These are phyloP conservation scores for Suhomyces coccinellae DNA, from an alignment of 1,139 yeast species.

Conservation along the genomic window DNA sequence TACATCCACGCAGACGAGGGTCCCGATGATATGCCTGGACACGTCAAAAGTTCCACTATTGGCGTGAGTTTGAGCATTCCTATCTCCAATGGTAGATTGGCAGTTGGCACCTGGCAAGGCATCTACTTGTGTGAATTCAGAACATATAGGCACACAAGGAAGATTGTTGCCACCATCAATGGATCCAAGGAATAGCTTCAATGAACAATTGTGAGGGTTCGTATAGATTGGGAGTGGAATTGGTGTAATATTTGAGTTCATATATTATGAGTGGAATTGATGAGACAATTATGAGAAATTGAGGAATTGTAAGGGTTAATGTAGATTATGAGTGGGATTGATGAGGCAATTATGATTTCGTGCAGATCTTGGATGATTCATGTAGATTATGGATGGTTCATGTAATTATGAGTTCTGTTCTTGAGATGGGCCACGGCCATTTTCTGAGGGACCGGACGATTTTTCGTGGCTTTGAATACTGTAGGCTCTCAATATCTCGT, in stretches of 20 bases:
- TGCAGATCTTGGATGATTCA: background rate
- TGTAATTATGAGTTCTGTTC: no score
- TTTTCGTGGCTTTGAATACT: conserved; percentile 38
- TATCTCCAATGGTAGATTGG: conserved; percentile 63
- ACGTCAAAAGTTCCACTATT: conserved; percentile 62
- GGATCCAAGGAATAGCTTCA: conserved; percentile 47
- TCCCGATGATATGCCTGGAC: conserved; percentile 84
- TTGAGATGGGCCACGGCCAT: no score
- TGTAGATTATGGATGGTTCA: background rate
- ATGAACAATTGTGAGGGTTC: no score
- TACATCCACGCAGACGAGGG: conserved; percentile 75
- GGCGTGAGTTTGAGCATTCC: conserved; percentile 72
- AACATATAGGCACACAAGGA: conserved; percentile 59
- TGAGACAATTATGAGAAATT: no score
- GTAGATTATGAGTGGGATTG: no score
- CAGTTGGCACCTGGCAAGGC: conserved; percentile 86
- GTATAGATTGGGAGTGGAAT: no score
- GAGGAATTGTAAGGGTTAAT: no score
- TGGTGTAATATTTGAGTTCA: no score
- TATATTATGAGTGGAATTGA: no score
- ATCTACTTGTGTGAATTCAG: conserved; percentile 75
- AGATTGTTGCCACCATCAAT: conserved; percentile 70
- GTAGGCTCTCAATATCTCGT: conserved; percentile 31
- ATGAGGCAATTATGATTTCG: no score
- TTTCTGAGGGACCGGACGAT: background rate